Percentiles rank a stretch among this genome's conserved stretches.
phyloP scores from a whole-genome alignment of 805 yeast genomes.

The Saccharomycopsis capsularis region DNA sequence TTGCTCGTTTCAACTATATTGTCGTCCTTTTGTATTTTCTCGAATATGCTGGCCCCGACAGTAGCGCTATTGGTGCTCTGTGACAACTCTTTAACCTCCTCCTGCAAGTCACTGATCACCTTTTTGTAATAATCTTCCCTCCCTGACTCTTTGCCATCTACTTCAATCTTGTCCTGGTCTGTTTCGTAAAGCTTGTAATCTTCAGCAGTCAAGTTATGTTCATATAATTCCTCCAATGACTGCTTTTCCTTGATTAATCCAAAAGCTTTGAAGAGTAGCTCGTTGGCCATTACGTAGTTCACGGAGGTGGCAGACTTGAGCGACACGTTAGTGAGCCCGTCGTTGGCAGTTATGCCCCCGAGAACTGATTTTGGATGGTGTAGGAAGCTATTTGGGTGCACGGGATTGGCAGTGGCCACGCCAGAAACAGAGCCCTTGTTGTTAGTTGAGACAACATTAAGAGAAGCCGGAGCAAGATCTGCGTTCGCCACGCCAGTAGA shows the following conservation, averaged over 20 bases:
- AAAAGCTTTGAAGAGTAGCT: constrained; percentile 16
- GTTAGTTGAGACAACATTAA: too few relatives aligned
- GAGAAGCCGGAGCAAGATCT: not conserved
- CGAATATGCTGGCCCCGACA: not conserved
- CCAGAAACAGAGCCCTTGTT: not conserved
- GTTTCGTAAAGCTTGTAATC: not conserved
- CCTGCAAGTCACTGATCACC: not conserved
- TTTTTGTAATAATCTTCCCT: not conserved
- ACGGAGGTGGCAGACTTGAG: constrained; percentile 17
- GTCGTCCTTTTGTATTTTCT: not conserved
- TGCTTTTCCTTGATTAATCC: constrained; percentile 11
- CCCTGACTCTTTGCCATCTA: not conserved
- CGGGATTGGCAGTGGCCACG: not conserved
- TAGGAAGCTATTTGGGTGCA: constrained; percentile 9
- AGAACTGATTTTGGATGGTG: constrained; percentile 20
- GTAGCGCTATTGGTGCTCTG: not conserved
- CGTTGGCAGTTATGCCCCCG: constrained; percentile 15
- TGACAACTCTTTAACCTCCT: constrained; percentile 1
- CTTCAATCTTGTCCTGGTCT: not conserved
- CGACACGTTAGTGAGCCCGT: constrained; percentile 17
- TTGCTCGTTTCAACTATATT: not conserved
- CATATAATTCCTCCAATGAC: constrained; percentile 5
- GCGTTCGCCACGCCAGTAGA: not conserved
- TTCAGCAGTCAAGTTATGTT: constrained; percentile 1
- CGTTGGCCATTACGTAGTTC: constrained; percentile 18